phyloP scores from a whole-genome alignment of 2,329 filamentous ascomycete genomes.

The Cordyceps militaris region DNA sequence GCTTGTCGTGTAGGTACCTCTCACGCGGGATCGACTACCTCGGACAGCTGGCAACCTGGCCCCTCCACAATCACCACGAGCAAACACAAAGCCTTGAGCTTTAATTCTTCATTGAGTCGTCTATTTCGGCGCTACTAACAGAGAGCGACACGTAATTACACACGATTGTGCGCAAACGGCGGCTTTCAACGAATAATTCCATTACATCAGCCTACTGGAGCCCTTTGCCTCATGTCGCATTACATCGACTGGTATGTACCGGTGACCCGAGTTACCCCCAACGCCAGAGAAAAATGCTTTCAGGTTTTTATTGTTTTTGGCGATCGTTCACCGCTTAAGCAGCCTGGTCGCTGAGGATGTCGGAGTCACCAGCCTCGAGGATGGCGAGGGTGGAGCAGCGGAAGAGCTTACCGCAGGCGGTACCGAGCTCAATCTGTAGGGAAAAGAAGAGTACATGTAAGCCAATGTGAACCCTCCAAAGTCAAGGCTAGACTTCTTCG shows the following conservation, averaged over 20 bases:
- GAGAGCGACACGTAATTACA: neutral
- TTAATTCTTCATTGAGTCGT: slow-evolving; percentile 17
- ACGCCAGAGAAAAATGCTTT: slow-evolving; percentile 32
- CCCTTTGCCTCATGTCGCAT: slow-evolving; percentile 26
- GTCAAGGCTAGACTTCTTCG: slow-evolving; percentile 78
- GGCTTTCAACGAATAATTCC: slow-evolving; percentile 6
- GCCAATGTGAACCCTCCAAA: slow-evolving; percentile 77
- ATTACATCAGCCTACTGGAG: slow-evolving; percentile 15
- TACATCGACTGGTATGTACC: slow-evolving; percentile 32
- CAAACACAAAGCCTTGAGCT: slow-evolving; percentile 14
- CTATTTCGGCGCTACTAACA: slow-evolving; percentile 11
- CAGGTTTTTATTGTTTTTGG: slow-evolving; percentile 11
- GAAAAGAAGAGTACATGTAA: slow-evolving; percentile 39
- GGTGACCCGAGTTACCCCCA: slow-evolving; percentile 32
- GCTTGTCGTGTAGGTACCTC: no score
- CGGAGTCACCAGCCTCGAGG: slow-evolving; percentile 94
- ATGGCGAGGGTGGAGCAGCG: slow-evolving; percentile 95
- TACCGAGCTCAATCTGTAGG: slow-evolving; percentile 90
- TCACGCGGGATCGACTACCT: no score
- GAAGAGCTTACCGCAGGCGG: slow-evolving; percentile 98
- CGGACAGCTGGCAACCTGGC: no score
- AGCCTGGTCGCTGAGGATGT: slow-evolving; percentile 80
- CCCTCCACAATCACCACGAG: neutral
- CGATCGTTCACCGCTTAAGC: slow-evolving; percentile 37
- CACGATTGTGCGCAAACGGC: neutral